Conservation (phyloP, 768 basidiomycete species). For the Tulasnella sp. region DNA sequence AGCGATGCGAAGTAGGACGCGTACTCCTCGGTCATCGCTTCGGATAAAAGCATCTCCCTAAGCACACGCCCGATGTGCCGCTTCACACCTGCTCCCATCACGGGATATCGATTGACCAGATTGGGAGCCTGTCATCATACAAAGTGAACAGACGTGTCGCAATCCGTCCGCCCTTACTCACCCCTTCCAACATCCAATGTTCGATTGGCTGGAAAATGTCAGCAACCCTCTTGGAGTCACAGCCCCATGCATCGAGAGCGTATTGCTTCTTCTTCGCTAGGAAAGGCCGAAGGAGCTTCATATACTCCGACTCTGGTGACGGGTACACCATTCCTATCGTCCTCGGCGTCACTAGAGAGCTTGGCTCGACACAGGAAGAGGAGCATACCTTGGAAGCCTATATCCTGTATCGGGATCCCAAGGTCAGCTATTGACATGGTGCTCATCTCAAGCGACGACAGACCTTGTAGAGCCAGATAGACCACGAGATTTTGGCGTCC, state of each 20-base stretch:
- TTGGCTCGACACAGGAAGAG: neutral
- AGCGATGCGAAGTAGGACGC: conserved; percentile 33
- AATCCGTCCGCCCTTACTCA: conserved; percentile 2
- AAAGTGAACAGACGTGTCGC: too few species aligned
- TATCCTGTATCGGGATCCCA: conserved; percentile 31
- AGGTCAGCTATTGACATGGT: neutral
- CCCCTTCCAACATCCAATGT: conserved; percentile 30
- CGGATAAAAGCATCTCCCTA: conserved; percentile 56
- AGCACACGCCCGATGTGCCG: conserved; percentile 33
- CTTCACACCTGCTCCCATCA: conserved; percentile 19
- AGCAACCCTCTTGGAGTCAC: conserved; percentile 45
- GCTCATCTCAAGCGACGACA: conserved; percentile 4
- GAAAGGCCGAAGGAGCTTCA: conserved; percentile 54
- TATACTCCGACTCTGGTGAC: conserved; percentile 57
- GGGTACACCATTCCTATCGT: conserved; percentile 77
- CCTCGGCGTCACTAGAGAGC: conserved; percentile 21
- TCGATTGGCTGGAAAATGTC: conserved; percentile 54
- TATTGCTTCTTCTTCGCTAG: conserved; percentile 68
- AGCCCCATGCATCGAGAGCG: conserved; percentile 69
- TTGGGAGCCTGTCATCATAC: conserved; percentile 34
- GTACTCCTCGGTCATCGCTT: conserved; percentile 64
- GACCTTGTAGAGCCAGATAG: conserved; percentile 73
- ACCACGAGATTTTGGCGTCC: conserved; percentile 44
- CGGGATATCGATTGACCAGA: conserved; percentile 27
- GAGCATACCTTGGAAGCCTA: conserved; percentile 34